phyloP scores from a whole-genome alignment of 169 alveolate species.

The Eimeria falciformis region DNA sequence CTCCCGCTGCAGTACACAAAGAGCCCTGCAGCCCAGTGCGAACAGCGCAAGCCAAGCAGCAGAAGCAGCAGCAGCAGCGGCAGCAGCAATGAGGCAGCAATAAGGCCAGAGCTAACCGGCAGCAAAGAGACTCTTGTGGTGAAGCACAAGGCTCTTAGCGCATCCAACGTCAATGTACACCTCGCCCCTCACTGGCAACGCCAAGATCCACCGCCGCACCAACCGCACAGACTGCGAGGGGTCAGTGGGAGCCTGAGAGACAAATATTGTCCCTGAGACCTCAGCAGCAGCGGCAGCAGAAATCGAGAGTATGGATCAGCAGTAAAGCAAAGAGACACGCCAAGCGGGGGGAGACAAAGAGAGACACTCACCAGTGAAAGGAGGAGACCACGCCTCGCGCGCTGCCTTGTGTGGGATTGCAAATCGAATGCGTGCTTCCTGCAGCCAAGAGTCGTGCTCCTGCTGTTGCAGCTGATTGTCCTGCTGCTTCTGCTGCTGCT shows the following conservation, averaged over 20 bases:
- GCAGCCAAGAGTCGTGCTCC: neutral
- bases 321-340: neutral
- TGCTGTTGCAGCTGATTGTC: neutral
- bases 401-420: neutral
- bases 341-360: neutral
- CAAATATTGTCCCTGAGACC: slow-evolving; percentile 40
- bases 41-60: too few relatives aligned
- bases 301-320: neutral
- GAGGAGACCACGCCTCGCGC: neutral
- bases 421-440: neutral
- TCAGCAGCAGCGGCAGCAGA: neutral
- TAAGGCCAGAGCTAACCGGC: slow-evolving; percentile 19
- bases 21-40: too few relatives aligned
- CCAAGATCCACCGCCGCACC: slow-evolving; percentile 67
- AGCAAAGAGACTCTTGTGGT: slow-evolving; percentile 47
- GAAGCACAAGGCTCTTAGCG: slow-evolving; percentile 37
- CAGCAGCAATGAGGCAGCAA: neutral
- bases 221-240: slow-evolving; percentile 2
- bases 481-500: neutral
- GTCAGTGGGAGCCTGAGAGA: neutral
- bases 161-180: slow-evolving; percentile 43
- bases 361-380: neutral
- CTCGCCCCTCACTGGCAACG: slow-evolving; percentile 64
- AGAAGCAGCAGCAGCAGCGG: neutral
- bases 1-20: too few relatives aligned